Conservation (phyloP, 75 land plant species). For the Adiantum capillusveneris region DNA sequence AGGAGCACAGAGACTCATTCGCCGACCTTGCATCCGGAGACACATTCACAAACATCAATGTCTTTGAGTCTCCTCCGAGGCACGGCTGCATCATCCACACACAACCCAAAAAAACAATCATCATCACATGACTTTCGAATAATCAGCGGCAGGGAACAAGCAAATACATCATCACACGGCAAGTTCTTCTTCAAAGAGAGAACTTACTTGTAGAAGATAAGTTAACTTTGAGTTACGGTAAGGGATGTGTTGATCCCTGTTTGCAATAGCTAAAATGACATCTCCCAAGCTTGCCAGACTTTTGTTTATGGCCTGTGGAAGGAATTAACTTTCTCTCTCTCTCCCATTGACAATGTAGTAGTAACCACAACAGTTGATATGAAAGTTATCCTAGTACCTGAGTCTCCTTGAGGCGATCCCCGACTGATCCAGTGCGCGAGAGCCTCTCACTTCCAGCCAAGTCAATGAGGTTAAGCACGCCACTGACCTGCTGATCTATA, state of each 20-base stretch:
- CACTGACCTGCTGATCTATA: constrained; percentile 25
- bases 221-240: constrained; percentile 31
- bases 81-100: constrained; percentile 15
- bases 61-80: constrained; percentile 34
- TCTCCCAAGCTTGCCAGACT: constrained; percentile 34
- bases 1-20: constrained; percentile 26
- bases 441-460: constrained; percentile 34
- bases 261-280: constrained; percentile 31
- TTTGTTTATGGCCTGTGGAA: constrained; percentile 28
- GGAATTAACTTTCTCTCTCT: background rate
- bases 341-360: background rate
- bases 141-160: no score
- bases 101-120: no score
- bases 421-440: constrained; percentile 27
- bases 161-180: no score
- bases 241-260: constrained; percentile 33
- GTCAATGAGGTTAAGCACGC: constrained; percentile 26
- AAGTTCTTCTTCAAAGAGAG: no score
- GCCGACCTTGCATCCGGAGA: constrained; percentile 25
- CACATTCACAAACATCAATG: constrained; percentile 31
- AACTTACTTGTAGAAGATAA: constrained; percentile 24
- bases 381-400: constrained; percentile 18
- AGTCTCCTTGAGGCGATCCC: constrained; percentile 28
- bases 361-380: background rate
- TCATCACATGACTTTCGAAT: no score